A percentile compares a stretch with the other conserved stretches of the same genome.
phyloP scores from a whole-genome alignment of 805 yeast genomes.

The Pichia cabralensis region DNA sequence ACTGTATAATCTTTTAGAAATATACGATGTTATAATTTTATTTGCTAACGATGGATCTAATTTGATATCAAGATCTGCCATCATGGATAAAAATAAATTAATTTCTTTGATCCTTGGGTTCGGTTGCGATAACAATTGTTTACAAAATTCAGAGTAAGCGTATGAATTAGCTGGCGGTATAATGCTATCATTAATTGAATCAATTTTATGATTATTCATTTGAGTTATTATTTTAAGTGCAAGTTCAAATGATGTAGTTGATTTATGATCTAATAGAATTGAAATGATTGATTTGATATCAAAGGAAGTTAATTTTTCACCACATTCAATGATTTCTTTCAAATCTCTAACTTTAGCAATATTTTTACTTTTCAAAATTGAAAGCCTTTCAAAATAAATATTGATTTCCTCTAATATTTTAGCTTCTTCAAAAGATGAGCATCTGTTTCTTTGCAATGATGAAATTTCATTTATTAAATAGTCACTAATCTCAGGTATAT shows the following conservation, averaged over 20 bases:
- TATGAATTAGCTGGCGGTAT: conserved; percentile 32
- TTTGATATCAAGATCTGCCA: conserved; percentile 22
- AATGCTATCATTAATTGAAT: conserved; percentile 8
- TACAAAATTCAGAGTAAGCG: conserved; percentile 31
- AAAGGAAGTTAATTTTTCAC: conserved; percentile 16
- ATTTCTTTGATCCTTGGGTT: conserved; percentile 21
- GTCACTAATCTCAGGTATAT: conserved; percentile 10
- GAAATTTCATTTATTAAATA: conserved; percentile 14
- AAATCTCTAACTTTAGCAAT: conserved; percentile 8
- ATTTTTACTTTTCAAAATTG: conserved; percentile 7
- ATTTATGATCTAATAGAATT: conserved; percentile 15
- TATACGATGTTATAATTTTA: conserved; percentile 28
- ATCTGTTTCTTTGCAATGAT: conserved; percentile 4
- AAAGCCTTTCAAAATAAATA: conserved; percentile 8
- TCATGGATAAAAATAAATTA: conserved; percentile 21
- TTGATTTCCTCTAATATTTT: conserved; percentile 14
- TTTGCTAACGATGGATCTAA: conserved; percentile 29
- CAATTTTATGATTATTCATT: conserved; percentile 19
- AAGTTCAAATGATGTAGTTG: conserved; percentile 14
- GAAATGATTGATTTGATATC: conserved; percentile 19
- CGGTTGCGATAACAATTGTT: conserved; percentile 24
- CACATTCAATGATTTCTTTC: conserved; percentile 12
- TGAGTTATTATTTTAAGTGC: conserved; percentile 26
- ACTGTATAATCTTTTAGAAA: conserved; percentile 20
- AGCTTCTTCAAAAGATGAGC: conserved; percentile 15